A percentile compares a stretch with the other conserved stretches of the same genome.
Conservation (phyloP, 768 basidiomycete species). For the Collybia nuda region DNA sequence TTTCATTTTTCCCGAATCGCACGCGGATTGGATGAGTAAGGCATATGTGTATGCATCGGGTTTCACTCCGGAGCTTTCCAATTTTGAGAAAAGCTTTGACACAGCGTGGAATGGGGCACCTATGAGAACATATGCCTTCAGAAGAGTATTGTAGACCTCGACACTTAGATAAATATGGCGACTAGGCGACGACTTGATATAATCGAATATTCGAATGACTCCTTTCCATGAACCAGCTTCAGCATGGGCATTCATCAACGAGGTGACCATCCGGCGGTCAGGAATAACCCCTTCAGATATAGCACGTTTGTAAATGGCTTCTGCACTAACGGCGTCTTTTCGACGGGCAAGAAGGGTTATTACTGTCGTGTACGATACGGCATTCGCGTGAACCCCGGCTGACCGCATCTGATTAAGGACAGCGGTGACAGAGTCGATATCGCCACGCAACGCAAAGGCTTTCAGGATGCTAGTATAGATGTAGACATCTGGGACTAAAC, state of each 20-base stretch:
- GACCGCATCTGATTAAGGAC: slow-evolving; percentile 64
- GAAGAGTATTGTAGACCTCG: slow-evolving; percentile 71
- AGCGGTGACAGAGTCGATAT: slow-evolving; percentile 47
- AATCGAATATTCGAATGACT: slow-evolving; percentile 70
- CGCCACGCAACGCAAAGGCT: slow-evolving; percentile 52
- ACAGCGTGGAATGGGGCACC: slow-evolving; percentile 75
- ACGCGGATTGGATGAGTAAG: slow-evolving; percentile 77
- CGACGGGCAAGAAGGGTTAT: slow-evolving; percentile 64
- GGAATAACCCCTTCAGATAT: slow-evolving; percentile 60
- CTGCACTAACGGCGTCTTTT: slow-evolving; percentile 63
- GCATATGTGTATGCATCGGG: slow-evolving; percentile 70
- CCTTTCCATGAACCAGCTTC: slow-evolving; percentile 78
- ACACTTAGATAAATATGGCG: slow-evolving; percentile 46
- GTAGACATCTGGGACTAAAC: slow-evolving; percentile 51
- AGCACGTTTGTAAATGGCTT: slow-evolving; percentile 65
- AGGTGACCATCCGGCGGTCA: slow-evolving; percentile 62
- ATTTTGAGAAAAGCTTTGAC: slow-evolving; percentile 55
- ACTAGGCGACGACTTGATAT: slow-evolving; percentile 37
- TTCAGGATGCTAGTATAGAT: slow-evolving; percentile 63
- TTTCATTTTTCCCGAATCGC: slow-evolving; percentile 66
- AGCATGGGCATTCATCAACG: slow-evolving; percentile 82
- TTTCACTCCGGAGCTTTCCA: slow-evolving; percentile 46
- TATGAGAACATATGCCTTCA: slow-evolving; percentile 82
- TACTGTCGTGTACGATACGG: slow-evolving; percentile 62
- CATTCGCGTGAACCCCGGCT: slow-evolving; percentile 44